phyloP scores from a whole-genome alignment of 1,139 yeast genomes.

The Hemisphaericaspora xylanilytica region DNA sequence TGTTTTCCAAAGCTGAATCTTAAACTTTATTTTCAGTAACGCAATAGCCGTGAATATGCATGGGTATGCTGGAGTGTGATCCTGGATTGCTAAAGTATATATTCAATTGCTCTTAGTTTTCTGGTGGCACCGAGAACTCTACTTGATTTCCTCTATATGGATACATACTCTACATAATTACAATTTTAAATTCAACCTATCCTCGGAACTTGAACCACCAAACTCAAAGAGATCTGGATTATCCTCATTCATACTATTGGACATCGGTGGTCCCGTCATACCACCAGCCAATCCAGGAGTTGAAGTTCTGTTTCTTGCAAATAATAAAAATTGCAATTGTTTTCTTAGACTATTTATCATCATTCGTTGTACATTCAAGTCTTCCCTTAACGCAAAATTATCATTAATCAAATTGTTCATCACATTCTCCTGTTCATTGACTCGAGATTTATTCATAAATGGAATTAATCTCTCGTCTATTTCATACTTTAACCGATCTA shows the following conservation, averaged over 20 bases:
- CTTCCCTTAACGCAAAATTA: slow-evolving; percentile 47
- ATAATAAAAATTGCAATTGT: slow-evolving; percentile 49
- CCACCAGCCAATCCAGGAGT: not conserved
- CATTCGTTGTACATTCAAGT: slow-evolving; percentile 45
- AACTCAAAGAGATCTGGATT: slow-evolving; percentile 12
- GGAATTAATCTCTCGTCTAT: slow-evolving; percentile 42
- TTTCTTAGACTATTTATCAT: slow-evolving; percentile 48
- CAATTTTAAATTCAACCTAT: slow-evolving; percentile 34
- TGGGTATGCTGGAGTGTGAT: too few relatives aligned
- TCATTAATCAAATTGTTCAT: slow-evolving; percentile 40
- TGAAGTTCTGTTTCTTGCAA: slow-evolving; percentile 27
- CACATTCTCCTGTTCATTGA: slow-evolving; percentile 36
- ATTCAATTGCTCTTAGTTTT: too few relatives aligned
- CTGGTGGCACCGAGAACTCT: not conserved
- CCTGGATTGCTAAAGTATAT: too few relatives aligned
- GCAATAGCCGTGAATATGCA: too few relatives aligned
- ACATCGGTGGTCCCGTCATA: not conserved
- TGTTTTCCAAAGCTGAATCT: too few relatives aligned
- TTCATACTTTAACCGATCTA: slow-evolving; percentile 42
- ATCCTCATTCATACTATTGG: slow-evolving; percentile 1
- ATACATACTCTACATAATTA: slow-evolving; percentile 3
- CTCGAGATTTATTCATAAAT: slow-evolving; percentile 31
- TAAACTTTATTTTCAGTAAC: too few relatives aligned
- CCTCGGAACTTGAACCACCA: slow-evolving; percentile 33
- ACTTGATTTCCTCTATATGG: not conserved